Conservation (phyloP, 2,329 filamentous ascomycete genomes). For the Fusarium chuoi region DNA sequence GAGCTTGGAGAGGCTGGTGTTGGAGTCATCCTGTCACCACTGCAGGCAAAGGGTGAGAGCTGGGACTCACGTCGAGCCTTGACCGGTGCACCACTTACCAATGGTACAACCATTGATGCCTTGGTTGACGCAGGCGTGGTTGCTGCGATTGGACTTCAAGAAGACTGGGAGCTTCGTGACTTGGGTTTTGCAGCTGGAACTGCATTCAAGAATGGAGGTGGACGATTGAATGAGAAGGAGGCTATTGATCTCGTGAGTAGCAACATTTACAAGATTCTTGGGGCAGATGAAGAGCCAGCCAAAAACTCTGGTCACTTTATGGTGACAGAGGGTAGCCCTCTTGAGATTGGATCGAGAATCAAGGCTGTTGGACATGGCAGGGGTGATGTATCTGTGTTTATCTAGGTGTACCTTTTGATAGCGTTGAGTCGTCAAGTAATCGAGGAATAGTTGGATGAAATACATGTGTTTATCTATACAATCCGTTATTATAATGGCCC, state of each 20-base stretch:
- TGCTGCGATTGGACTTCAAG: constrained; percentile 67
- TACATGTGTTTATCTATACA: not conserved
- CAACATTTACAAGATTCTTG: constrained; percentile 69
- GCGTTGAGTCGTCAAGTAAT: not conserved
- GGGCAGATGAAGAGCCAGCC: constrained; percentile 51
- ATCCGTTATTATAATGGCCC: accelerated
- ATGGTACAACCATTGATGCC: constrained; percentile 69
- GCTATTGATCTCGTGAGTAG: constrained; percentile 67
- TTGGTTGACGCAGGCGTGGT: constrained; percentile 68
- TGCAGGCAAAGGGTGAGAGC: constrained; percentile 62
- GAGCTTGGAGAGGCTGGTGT: constrained; percentile 67
- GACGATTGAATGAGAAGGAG: constrained; percentile 62
- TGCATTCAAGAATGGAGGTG: constrained; percentile 65
- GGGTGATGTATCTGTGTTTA: constrained; percentile 28
- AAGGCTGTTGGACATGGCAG: constrained; percentile 37
- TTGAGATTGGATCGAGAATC: constrained; percentile 61
- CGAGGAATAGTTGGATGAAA: not conserved
- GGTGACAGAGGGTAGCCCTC: constrained; percentile 70
- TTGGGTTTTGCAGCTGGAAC: constrained; percentile 69
- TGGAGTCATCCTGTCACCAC: constrained; percentile 68
- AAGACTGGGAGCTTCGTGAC: constrained; percentile 72
- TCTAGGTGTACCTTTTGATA: not conserved
- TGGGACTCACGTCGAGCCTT: constrained; percentile 73
- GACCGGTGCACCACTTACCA: constrained; percentile 72
- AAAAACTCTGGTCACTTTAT: constrained; percentile 62